Evolutionary conservation across 2,329 filamentous ascomycete species (phyloP).

Genomic region (Botrytis medusae): DNA sequence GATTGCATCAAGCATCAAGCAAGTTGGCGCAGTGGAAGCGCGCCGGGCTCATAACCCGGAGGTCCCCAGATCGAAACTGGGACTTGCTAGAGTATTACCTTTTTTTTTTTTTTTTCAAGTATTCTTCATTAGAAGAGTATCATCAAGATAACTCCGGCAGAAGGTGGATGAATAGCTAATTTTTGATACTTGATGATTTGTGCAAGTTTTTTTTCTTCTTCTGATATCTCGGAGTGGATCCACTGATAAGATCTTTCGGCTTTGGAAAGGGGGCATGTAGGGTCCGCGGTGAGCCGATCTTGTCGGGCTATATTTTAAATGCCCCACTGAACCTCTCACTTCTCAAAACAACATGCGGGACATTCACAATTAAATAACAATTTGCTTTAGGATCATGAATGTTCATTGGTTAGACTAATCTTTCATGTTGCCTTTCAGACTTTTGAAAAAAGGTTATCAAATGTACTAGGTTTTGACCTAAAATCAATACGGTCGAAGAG

Average conservation of each 20-base stretch:
- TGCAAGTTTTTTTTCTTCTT: background rate
- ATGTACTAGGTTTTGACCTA: no score
- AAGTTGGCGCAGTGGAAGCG: conserved; percentile 38
- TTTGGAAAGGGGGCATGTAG: background rate
- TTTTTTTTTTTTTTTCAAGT: background rate
- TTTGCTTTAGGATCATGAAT: no score
- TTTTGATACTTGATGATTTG: background rate
- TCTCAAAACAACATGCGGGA: no score
- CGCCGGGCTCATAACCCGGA: conserved; percentile 43
- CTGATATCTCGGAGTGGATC: background rate
- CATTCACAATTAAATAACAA: no score
- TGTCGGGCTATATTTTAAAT: background rate
- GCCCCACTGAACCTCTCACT: background rate
- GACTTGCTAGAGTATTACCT: accelerated
- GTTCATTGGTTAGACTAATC: no score
- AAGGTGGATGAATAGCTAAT: background rate
- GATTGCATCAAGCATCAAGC: accelerated
- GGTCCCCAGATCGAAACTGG: conserved; percentile 39
- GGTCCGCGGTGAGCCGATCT: background rate
- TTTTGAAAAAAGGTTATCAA: no score
- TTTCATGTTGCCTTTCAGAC: no score
- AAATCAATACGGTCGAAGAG: no score
- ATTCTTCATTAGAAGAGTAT: no score
- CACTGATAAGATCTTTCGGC: background rate
- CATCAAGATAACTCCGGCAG: background rate